A percentile compares a stretch with the other conserved stretches of the same genome.
Evolutionary conservation across 2,329 filamentous ascomycete species (phyloP).

Genomic region (Camptophora hylomeconis): DNA sequence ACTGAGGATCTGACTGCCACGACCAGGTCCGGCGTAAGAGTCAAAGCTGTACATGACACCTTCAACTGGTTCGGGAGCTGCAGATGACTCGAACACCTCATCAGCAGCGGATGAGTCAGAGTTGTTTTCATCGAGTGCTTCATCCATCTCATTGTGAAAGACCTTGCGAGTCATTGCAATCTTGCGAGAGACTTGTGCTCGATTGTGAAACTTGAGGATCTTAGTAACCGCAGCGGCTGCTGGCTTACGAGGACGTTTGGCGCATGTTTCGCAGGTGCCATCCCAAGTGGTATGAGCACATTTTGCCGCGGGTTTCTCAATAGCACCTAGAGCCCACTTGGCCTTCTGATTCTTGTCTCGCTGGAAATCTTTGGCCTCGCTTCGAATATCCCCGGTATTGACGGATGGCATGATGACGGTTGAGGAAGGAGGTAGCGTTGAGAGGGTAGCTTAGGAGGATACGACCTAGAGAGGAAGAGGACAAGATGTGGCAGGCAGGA

Average conservation of each 20-base stretch:
- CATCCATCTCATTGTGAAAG: slow-evolving; percentile 22
- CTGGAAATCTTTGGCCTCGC: slow-evolving; percentile 36
- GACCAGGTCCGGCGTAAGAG: slow-evolving; percentile 33
- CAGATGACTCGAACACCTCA: slow-evolving; percentile 25
- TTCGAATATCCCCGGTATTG: slow-evolving; percentile 40
- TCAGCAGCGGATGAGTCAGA: slow-evolving; percentile 24
- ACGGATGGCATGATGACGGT: slow-evolving; percentile 23
- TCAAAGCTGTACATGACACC: slow-evolving; percentile 44
- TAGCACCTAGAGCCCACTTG: slow-evolving; percentile 27
- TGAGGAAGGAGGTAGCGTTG: slow-evolving; percentile 4
- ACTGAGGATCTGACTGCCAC: slow-evolving; percentile 45
- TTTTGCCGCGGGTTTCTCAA: slow-evolving; percentile 9
- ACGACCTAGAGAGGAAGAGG: too few species aligned
- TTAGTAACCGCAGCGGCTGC: slow-evolving; percentile 4
- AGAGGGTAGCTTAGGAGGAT: too few species aligned
- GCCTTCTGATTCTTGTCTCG: slow-evolving; percentile 26
- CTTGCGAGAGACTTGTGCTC: slow-evolving; percentile 8
- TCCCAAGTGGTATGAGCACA: slow-evolving; percentile 7
- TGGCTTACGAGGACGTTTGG: slow-evolving; percentile 6
- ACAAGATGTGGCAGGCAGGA: too few species aligned
- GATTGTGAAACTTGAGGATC: slow-evolving; percentile 1
- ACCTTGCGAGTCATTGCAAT: slow-evolving; percentile 13
- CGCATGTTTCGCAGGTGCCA: slow-evolving; percentile 14
- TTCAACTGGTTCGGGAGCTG: slow-evolving; percentile 32
- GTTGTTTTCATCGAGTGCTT: slow-evolving; percentile 20